phyloP scores from a whole-genome alignment of 2,329 filamentous ascomycete genomes.

The Epichloe amarillans region DNA sequence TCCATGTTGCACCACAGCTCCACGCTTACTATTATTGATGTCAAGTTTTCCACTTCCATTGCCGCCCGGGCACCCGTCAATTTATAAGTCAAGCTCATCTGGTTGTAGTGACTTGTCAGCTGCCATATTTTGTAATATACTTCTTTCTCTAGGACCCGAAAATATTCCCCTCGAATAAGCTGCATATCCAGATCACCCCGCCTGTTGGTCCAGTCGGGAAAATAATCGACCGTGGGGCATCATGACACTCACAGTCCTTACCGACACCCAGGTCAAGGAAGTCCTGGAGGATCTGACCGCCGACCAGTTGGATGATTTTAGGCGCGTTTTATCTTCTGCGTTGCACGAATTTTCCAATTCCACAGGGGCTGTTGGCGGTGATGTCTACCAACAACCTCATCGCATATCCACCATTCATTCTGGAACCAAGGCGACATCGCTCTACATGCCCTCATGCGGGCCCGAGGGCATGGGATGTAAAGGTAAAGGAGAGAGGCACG shows the following conservation, averaged over 20 bases:
- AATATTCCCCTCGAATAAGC: neutral
- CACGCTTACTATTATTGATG: too few species aligned
- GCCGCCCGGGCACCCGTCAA: too few species aligned
- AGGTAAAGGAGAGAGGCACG: conserved; percentile 23
- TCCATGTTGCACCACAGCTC: too few species aligned
- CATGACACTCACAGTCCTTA: conserved; percentile 47
- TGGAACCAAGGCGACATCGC: conserved; percentile 41
- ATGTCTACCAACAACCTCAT: conserved; percentile 41
- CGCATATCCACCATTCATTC: conserved; percentile 35
- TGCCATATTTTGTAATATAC: too few species aligned
- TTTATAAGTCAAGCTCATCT: too few species aligned
- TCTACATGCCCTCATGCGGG: conserved; percentile 64
- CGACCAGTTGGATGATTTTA: conserved; percentile 40
- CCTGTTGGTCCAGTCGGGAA: neutral
- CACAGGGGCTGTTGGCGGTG: conserved; percentile 28
- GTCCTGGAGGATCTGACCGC: conserved; percentile 39
- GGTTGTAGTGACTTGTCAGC: too few species aligned
- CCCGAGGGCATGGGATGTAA: conserved; percentile 55
- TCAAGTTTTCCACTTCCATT: too few species aligned
- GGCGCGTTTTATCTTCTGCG: conserved; percentile 33
- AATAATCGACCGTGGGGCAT: conserved; percentile 5
- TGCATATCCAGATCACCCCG: neutral
- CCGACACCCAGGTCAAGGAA: conserved; percentile 39
- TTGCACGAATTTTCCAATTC: conserved; percentile 51
- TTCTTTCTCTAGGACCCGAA: too few species aligned